Base-by-base conservation (phyloP, 495 filamentous ascomycete species). In the Lasiosphaeriaceae sp. region DNA sequence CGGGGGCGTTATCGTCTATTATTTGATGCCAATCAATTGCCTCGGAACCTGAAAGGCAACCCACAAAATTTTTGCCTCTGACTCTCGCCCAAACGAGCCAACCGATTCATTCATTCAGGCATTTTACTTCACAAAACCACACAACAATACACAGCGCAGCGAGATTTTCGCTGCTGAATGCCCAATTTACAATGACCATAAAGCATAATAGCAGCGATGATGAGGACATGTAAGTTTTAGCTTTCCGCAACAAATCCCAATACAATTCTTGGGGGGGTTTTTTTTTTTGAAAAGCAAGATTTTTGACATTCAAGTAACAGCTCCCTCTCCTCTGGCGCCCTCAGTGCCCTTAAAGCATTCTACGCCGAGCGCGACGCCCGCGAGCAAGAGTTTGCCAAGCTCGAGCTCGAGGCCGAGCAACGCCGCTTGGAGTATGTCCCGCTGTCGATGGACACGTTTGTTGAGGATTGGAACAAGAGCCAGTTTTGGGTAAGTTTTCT, bases 391-490 rank as follows among this genome's bases (percentile, higher is more conserved):
- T 89, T 92, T 57, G 83, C 87, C 61, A 85, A 84, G 59, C 70
- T 67, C 37, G 77, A 70, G 76, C 77, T 56, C 39, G 77, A 69
- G 34, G 76, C 71, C n/a, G 80, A 76, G 67, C 71, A 73, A 58
- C 72, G 21, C 29, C 44, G 22, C 14, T 29, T 11, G 19, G 39
- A 49, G 11, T 31, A 19, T 14, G 47, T 23, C 65, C 65, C 71
- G 39, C 57, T 88, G 29, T 83, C 79, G 6, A 93, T 93, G 79
- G 85, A 87, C 3, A 74, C 80, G 14, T 93, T 93, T 67, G 72
- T 75, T 0, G 89, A 93, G 73, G 86, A 92, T 67, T 93, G 89
- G 89, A 87, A 92, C 55, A 79, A 86, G 54, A 85, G 80, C 53
- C 89, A 93, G 67, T 91, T 92, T 64, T 89, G 88, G 87, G 84